Percentiles rank a stretch among this genome's conserved stretches.
These are phyloP conservation scores for Tuber indicum DNA, from an alignment of 495 filamentous ascomycete genomes.

Conservation along the genomic window DNA sequence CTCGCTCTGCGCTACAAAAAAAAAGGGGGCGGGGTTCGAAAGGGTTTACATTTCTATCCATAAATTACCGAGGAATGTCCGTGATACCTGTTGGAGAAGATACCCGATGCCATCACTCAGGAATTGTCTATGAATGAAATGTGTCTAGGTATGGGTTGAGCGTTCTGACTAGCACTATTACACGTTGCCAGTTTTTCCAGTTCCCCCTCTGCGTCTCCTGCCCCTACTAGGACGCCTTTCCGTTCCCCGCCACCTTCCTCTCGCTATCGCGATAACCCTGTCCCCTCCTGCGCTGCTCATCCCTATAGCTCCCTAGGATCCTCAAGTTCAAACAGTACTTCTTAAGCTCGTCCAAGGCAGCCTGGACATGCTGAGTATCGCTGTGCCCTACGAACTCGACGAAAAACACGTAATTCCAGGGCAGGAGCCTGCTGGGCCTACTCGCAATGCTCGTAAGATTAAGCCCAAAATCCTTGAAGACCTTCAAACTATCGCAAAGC, in stretches of 20 bases:
- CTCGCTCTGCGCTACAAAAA: background rate
- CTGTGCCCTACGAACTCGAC: constrained; percentile 73
- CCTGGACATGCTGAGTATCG: constrained; percentile 49
- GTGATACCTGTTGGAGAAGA: background rate
- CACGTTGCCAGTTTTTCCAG: background rate
- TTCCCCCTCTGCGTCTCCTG: background rate
- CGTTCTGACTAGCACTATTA: background rate
- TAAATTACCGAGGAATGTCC: background rate
- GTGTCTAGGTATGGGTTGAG: background rate
- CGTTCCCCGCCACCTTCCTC: background rate
- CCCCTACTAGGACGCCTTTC: background rate
- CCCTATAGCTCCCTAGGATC: constrained; percentile 37
- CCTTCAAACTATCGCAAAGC: constrained; percentile 68
- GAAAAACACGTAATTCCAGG: constrained; percentile 93
- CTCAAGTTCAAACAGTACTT: constrained; percentile 34
- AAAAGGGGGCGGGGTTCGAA: background rate
- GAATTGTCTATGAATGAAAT: background rate
- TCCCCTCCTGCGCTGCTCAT: constrained; percentile 47
- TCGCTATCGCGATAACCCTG: constrained; percentile 30
- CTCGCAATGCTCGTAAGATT: constrained; percentile 90
- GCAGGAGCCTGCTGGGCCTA: constrained; percentile 63
- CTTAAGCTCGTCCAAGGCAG: constrained; percentile 49
- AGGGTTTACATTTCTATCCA: background rate
- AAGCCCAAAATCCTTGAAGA: constrained; percentile 63
- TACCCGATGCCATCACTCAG: background rate